A percentile compares a stretch with the other conserved stretches of the same genome.
Conservation (phyloP, 495 filamentous ascomycete genomes). For the Neurospora discreta region DNA sequence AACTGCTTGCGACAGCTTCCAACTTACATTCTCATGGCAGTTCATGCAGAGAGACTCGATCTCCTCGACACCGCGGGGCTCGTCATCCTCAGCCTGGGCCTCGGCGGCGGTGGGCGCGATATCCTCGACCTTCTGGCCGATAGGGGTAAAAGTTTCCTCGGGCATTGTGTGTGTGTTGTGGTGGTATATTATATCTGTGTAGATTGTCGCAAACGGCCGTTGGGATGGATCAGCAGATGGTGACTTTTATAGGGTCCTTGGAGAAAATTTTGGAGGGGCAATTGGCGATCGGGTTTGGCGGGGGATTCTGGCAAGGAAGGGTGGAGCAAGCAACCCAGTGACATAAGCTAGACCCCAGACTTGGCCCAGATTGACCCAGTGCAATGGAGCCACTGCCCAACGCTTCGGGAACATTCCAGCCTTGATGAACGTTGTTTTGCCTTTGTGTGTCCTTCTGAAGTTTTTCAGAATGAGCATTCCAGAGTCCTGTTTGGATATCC, state of each 20-base stretch:
- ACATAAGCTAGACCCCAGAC: neutral
- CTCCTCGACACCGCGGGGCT: conserved; percentile 47
- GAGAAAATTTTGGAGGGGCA: conserved; percentile 29
- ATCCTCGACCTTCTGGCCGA: conserved; percentile 43
- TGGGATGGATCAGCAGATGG: neutral
- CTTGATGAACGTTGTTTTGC: neutral
- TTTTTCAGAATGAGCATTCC: no score
- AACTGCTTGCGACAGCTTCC: neutral
- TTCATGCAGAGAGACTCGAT: conserved; percentile 40
- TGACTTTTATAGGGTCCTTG: neutral
- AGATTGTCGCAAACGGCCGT: neutral
- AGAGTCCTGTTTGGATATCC: no score
- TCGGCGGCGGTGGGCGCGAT: conserved; percentile 21
- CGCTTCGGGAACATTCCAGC: conserved; percentile 18
- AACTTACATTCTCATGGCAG: conserved; percentile 63
- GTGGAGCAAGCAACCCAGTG: conserved; percentile 1
- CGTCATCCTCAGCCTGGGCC: conserved; percentile 33
- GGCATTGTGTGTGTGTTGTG: conserved; percentile 16
- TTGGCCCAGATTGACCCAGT: neutral
- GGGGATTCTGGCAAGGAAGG: conserved; percentile 14
- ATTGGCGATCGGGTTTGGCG: conserved; percentile 15
- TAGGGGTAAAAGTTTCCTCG: conserved; percentile 39
- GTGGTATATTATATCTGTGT: neutral
- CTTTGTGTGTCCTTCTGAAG: no score
- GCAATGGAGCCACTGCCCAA: conserved; percentile 1